Conservation (phyloP, 2,329 filamentous ascomycete genomes). For the Acrodontium crateriforme region DNA sequence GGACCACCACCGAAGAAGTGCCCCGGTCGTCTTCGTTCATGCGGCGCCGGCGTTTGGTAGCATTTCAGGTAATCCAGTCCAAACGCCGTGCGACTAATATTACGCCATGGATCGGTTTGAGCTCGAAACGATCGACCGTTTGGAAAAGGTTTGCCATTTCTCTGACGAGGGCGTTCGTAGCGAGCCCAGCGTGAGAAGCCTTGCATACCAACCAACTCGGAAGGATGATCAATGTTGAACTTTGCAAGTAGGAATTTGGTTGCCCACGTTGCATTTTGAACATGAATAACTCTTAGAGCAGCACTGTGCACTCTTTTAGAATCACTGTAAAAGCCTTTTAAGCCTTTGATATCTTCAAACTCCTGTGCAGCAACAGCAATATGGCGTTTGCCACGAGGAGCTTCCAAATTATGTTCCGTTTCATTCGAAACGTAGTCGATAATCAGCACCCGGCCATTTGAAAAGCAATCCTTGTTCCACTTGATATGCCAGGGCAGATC, state of each 20-base stretch:
- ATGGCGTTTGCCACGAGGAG: slow-evolving; percentile 11
- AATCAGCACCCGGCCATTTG: slow-evolving; percentile 33
- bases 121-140: slow-evolving; percentile 38
- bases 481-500: slow-evolving; percentile 10
- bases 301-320: slow-evolving; percentile 22
- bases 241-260: slow-evolving; percentile 35
- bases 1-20: slow-evolving; percentile 5
- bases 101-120: slow-evolving; percentile 38
- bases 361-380: slow-evolving; percentile 36
- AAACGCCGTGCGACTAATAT: slow-evolving; percentile 36
- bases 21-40: slow-evolving; percentile 3
- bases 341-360: slow-evolving; percentile 29
- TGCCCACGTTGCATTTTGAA: slow-evolving; percentile 41
- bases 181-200: slow-evolving; percentile 37
- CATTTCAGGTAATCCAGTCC: slow-evolving; percentile 39
- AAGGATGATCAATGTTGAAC: slow-evolving; percentile 37
- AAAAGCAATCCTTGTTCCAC: slow-evolving; percentile 10
- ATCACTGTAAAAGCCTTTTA: slow-evolving; percentile 32
- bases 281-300: slow-evolving; percentile 29
- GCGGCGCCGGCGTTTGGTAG: slow-evolving; percentile 20
- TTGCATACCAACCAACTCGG: slow-evolving; percentile 32
- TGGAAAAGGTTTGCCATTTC: slow-evolving; percentile 39
- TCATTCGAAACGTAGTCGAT: slow-evolving; percentile 33
- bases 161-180: slow-evolving; percentile 32
- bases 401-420: slow-evolving; percentile 3